These are phyloP conservation scores for Acacia confusa DNA, from an alignment of 306 rosid species.

Conservation along the genomic window DNA sequence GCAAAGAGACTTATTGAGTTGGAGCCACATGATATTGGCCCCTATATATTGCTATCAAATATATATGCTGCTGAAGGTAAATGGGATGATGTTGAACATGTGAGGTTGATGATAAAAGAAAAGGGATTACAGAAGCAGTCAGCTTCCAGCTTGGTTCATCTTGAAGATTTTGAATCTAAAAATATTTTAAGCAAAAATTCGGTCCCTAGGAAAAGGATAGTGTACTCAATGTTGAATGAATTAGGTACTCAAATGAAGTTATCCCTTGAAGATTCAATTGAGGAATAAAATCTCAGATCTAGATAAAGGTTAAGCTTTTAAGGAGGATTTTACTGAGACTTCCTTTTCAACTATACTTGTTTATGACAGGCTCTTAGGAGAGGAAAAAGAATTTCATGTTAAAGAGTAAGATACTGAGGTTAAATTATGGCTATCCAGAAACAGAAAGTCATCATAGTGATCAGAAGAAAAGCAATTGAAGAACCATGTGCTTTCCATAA, in stretches of 20 bases:
- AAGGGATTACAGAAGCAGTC: constrained; percentile 52
- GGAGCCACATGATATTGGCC: constrained; percentile 62
- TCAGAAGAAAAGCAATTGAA: constrained; percentile 10
- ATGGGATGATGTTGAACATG: constrained; percentile 69
- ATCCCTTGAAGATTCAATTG: constrained; percentile 26
- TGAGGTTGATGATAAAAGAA: constrained; percentile 55
- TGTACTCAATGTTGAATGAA: constrained; percentile 59
- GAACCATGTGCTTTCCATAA: constrained; percentile 1
- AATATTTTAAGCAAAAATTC: constrained; percentile 29
- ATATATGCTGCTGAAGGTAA: constrained; percentile 61
- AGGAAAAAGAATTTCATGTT: not conserved
- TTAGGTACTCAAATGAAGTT: constrained; percentile 49
- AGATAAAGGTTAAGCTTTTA: constrained; percentile 6
- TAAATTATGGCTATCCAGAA: constrained; percentile 3
- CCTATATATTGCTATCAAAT: constrained; percentile 60
- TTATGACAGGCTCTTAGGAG: not conserved
- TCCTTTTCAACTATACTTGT: not conserved
- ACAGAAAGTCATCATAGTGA: not conserved
- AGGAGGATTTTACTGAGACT: not conserved
- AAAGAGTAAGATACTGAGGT: constrained; percentile 19
- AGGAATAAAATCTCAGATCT: constrained; percentile 8
- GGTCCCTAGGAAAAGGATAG: constrained; percentile 45
- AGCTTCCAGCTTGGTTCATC: constrained; percentile 50
- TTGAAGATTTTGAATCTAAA: constrained; percentile 45
- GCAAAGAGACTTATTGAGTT: constrained; percentile 63